Conservation (phyloP, 345 rosid species). For the Ceriops zippeliana region DNA sequence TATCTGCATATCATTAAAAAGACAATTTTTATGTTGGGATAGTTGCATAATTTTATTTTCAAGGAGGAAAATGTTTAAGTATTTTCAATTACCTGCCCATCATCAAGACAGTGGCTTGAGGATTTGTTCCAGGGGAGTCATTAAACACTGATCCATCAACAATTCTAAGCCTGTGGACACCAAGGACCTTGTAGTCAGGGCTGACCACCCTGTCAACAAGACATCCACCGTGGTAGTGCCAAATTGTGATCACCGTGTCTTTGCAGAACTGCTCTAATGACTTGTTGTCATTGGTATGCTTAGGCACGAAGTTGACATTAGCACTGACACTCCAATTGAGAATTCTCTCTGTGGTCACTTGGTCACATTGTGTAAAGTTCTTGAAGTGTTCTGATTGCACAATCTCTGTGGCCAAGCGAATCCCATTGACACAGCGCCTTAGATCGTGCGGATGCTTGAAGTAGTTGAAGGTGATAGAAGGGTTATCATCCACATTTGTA, state of each 20-base stretch:
- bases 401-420: slow-evolving; percentile 54
- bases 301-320: slow-evolving; percentile 77
- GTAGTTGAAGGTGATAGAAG: slow-evolving; percentile 86
- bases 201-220: slow-evolving; percentile 77
- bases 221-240: slow-evolving; percentile 98
- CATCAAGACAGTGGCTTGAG: slow-evolving; percentile 95
- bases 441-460: slow-evolving; percentile 75
- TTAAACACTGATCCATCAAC: slow-evolving; percentile 77
- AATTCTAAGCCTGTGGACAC: slow-evolving; percentile 62
- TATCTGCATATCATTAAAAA: slow-evolving; percentile 51
- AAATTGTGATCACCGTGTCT: slow-evolving; percentile 89
- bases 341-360: slow-evolving; percentile 49
- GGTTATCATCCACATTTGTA: slow-evolving; percentile 75
- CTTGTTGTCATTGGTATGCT: slow-evolving; percentile 67
- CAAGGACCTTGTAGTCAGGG: slow-evolving; percentile 52
- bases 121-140: slow-evolving; percentile 94
- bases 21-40: background rate
- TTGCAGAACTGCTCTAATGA: slow-evolving; percentile 91
- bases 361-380: slow-evolving; percentile 52
- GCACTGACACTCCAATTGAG: slow-evolving; percentile 70
- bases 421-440: slow-evolving; percentile 62
- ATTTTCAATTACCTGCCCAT: slow-evolving; percentile 74
- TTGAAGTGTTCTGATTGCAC: slow-evolving; percentile 61
- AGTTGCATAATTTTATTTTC: background rate
- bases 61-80: background rate